These are phyloP conservation scores for Pneumocystis carinii DNA, from an alignment of 1,139 yeast genomes.

Conservation along the genomic window DNA sequence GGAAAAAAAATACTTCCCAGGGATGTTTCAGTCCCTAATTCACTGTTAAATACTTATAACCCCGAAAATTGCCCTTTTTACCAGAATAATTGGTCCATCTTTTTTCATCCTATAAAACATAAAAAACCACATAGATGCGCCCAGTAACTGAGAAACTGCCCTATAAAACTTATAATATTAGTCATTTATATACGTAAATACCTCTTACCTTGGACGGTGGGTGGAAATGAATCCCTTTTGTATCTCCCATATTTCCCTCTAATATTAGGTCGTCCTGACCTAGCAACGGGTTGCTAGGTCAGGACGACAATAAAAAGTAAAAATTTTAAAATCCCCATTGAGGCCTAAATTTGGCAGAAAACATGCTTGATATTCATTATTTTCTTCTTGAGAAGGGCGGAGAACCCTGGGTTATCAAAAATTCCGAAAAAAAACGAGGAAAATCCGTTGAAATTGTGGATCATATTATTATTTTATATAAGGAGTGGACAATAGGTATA, in stretches of 20 bases:
- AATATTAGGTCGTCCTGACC: not conserved
- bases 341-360: not conserved
- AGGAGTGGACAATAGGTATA: constrained; percentile 64
- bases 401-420: constrained; percentile 72
- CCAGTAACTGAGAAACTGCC: constrained; percentile 28
- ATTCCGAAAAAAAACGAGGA: constrained; percentile 87
- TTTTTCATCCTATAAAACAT: constrained; percentile 54
- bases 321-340: not conserved
- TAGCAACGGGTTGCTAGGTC: not conserved
- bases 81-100: constrained; percentile 28
- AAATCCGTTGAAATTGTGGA: constrained; percentile 89
- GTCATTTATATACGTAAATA: not conserved
- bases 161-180: not conserved
- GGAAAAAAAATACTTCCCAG: not conserved
- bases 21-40: not conserved
- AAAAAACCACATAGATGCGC: constrained; percentile 84
- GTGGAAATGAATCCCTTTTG: not conserved
- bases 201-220: not conserved
- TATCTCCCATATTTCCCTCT: not conserved
- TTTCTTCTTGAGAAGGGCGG: constrained; percentile 95
- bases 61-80: not conserved
- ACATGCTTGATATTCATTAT: constrained; percentile 79
- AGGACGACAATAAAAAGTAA: not conserved
- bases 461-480: constrained; percentile 80
- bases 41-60: not conserved